Evolutionary conservation across 1,284 basidiomycete species (phyloP), one percentile per base, ranked within the genome.

Genomic region (Puccinia triticina): DNA sequence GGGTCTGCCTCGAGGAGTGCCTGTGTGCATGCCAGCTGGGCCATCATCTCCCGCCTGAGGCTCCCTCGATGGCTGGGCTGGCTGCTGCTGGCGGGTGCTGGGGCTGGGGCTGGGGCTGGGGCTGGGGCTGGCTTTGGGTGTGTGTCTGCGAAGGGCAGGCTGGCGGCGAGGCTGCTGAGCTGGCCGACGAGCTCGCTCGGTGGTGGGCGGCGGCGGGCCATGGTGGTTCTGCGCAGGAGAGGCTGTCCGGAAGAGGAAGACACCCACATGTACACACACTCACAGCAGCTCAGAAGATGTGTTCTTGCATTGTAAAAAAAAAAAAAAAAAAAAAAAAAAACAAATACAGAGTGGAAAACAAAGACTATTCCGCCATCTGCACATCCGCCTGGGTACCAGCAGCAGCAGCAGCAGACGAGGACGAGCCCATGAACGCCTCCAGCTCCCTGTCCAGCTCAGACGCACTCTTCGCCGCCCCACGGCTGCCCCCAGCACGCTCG

Each of bases 371-470:
- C 26, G 69, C 34, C 78, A 80, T 80, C 32, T 80, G 67, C 0
- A 80, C 69, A 64, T 80, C 78, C 23, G 53, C 21, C 1, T 7
- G 16, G 1, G 48, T 18, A 14, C 14, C 67, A 40, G 29, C 67
- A 23, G 26, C 34, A 21, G 23, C 57, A 8, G 46, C 26, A 57
- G 26, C 12, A 64, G n/a, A 16, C 4, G 55, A n/a, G 10, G 75
- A 32, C 11, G 77, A 67, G 48, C 59, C 78, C 78, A 80, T 80
- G 34, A 80, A 80, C 10, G 78, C 78, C 57, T 80, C 78, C 67
- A 80, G 43, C 69, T 80, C 78, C n/a, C 73, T 80, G 50, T 80
- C 78, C 57, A 80, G 50, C 29, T 80, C 78, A 12, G 34, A 43
- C 16, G 78, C 67, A 34, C 69, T 72, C 29, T 80, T 80, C 7